Evolutionary conservation across 176 grass and related monocot genomes (phyloP).

Genomic region (Rhynchospora tenuis): DNA sequence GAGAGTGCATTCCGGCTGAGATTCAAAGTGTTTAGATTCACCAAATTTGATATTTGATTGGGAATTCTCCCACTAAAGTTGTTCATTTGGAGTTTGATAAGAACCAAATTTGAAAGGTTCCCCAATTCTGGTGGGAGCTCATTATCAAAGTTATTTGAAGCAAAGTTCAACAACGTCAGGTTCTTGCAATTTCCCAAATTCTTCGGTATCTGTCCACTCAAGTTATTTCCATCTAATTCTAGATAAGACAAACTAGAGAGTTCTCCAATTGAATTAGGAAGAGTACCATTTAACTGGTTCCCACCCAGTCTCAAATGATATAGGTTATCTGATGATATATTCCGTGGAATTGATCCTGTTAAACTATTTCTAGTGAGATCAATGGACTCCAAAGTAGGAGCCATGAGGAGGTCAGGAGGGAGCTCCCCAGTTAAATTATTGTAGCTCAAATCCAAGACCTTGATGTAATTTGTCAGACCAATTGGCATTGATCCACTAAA

Average conservation of each 20-base stretch:
- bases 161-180: constrained; percentile 55
- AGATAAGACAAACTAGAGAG: constrained; percentile 24
- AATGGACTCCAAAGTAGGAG: constrained; percentile 21
- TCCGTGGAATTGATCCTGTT: constrained; percentile 3
- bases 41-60: constrained; percentile 2
- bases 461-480: constrained; percentile 30
- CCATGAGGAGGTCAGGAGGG: constrained; percentile 23
- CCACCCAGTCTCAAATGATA: constrained; percentile 33
- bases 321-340: constrained; percentile 28
- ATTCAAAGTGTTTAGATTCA: constrained; percentile 41
- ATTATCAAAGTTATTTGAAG: constrained; percentile 37
- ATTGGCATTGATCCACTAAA: constrained; percentile 16
- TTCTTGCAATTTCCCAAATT: constrained; percentile 32
- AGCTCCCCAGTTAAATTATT: constrained; percentile 36
- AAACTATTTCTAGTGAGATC: constrained; percentile 35
- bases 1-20: constrained; percentile 47
- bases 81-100: constrained; percentile 53
- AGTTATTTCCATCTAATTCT: constrained; percentile 46
- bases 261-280: constrained; percentile 27
- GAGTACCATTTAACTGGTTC: constrained; percentile 32
- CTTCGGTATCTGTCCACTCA: constrained; percentile 26
- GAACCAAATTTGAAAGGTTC: constrained; percentile 32
- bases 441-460: constrained; percentile 65
- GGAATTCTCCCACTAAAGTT: constrained; percentile 27
- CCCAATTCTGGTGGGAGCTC: constrained; percentile 26